Evolutionary conservation across 169 alveolate genomes (phyloP), one percentile per base, ranked within the genome.

Genomic region (Cryptosporidium canis): DNA sequence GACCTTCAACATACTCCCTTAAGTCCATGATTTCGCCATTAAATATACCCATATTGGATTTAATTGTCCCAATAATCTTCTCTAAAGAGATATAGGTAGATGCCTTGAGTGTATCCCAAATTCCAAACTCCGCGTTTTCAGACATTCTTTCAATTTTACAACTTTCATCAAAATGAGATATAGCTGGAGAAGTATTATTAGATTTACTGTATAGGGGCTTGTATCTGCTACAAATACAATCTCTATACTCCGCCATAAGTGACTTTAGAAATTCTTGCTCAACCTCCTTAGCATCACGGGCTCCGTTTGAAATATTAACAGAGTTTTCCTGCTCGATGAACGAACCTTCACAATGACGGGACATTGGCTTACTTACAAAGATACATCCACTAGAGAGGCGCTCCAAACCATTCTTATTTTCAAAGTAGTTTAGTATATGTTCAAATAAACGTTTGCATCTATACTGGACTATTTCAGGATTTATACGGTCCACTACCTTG

Each of bases 101-200:
- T 18, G 67, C 84, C 67, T 70, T 70, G 12, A 70, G 47, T 27
- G 67, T 67, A 70, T 70, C 84, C 84, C 67, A 70, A 12, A 70
- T 48, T n/a, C 84, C 84, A 12, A 70, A 70, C 6, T 70, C 84
- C 16, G 12, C 24, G 41, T 37, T 41, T 18, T 51, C 68, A 24
- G 66, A 48, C 58, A 70, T 48, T 29, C 53, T 55, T 33, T 70
- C 64, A 14, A 70, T 51, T 48, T 51, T 9, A 33, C 3, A 70
- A 6, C 29, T 47, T 24, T 67, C 21, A 5, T 65, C 47, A 37
- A 39, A 65, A 65, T 35, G 18, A 16, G 37, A 14, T 39, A 16
- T 29, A 29, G 1, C 33, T 3, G 6, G 2, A 3, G 63, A 51
- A n/a, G n/a, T 21, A 51, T 21, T n/a, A 14, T 18, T 14, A 51